Conservation (phyloP, 805 yeast genomes). For the Kazachstania psychrophila region DNA sequence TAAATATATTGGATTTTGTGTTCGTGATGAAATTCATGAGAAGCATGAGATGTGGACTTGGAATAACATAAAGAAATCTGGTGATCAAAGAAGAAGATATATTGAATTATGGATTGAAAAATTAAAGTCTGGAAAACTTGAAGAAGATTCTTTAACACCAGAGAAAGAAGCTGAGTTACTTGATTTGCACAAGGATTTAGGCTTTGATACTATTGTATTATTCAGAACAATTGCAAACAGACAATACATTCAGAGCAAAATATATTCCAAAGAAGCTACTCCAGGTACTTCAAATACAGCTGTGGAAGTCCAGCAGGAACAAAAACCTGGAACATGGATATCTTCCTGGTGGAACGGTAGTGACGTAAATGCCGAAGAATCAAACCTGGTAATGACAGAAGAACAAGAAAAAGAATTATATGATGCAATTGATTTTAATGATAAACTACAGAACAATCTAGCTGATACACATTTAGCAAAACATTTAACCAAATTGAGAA, state of each 20-base stretch:
- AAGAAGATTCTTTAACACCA: conserved; percentile 28
- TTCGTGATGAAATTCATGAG: conserved; percentile 72
- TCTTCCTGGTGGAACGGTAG: conserved; percentile 57
- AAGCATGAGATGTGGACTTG: conserved; percentile 78
- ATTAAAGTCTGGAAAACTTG: conserved; percentile 31
- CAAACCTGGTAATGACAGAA: conserved; percentile 53
- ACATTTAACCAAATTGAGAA: conserved; percentile 58
- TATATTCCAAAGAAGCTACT: conserved; percentile 13
- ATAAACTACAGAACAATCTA: conserved; percentile 31
- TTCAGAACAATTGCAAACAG: conserved; percentile 73
- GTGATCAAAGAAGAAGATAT: conserved; percentile 65
- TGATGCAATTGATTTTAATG: conserved; percentile 89
- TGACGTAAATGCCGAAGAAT: conserved; percentile 22
- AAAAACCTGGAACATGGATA: conserved; percentile 46
- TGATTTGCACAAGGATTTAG: conserved; percentile 47
- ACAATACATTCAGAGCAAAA: conserved; percentile 51
- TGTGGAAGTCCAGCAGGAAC: conserved; percentile 6
- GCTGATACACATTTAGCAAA: conserved; percentile 57
- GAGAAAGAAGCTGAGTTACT: conserved; percentile 35
- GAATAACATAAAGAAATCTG: conserved; percentile 63
- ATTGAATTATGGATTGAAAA: conserved; percentile 57
- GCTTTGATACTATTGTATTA: conserved; percentile 74
- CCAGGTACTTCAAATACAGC: conserved; percentile 6
- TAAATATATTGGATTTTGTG: conserved; percentile 66
- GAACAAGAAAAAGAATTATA: conserved; percentile 85